These are phyloP conservation scores for Phaseolus coccineus DNA, from an alignment of 331 rosid species.

Conservation along the genomic window DNA sequence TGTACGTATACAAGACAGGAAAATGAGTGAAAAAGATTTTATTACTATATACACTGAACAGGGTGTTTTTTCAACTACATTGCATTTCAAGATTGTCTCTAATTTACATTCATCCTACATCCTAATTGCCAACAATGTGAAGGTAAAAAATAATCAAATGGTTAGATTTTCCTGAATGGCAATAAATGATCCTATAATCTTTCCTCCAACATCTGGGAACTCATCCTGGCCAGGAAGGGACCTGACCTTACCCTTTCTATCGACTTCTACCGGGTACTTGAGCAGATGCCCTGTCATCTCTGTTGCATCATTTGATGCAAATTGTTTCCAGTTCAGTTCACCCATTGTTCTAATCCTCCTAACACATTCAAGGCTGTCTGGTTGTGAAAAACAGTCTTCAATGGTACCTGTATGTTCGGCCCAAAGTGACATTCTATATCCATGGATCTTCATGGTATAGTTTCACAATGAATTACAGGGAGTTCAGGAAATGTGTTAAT, in stretches of 20 bases:
- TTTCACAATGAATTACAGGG: slow-evolving; percentile 35
- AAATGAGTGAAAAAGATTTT: neutral
- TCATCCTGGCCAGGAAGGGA: slow-evolving; percentile 78
- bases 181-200: slow-evolving; percentile 80
- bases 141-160: slow-evolving; percentile 56
- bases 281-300: slow-evolving; percentile 90
- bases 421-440: slow-evolving; percentile 98
- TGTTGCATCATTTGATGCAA: slow-evolving; percentile 67
- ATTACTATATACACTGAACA: slow-evolving; percentile 4
- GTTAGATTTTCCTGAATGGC: slow-evolving; percentile 94
- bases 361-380: slow-evolving; percentile 88
- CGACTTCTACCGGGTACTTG: slow-evolving; percentile 90
- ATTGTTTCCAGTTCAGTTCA: slow-evolving; percentile 85
- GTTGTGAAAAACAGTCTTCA: slow-evolving; percentile 78
- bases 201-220: slow-evolving; percentile 96
- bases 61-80: slow-evolving; percentile 33
- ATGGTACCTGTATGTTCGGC: slow-evolving; percentile 80
- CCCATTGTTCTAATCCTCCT: slow-evolving; percentile 74
- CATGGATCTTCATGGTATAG: slow-evolving; percentile 64
- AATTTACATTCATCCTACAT: slow-evolving; percentile 42
- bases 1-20: slow-evolving; percentile 3
- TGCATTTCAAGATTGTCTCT: slow-evolving; percentile 42
- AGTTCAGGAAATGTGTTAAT: slow-evolving; percentile 13
- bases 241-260: slow-evolving; percentile 76
- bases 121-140: slow-evolving; percentile 35